Evolutionary conservation across 169 alveolate genomes (phyloP).

Genomic region (Plasmodium gonderi): DNA sequence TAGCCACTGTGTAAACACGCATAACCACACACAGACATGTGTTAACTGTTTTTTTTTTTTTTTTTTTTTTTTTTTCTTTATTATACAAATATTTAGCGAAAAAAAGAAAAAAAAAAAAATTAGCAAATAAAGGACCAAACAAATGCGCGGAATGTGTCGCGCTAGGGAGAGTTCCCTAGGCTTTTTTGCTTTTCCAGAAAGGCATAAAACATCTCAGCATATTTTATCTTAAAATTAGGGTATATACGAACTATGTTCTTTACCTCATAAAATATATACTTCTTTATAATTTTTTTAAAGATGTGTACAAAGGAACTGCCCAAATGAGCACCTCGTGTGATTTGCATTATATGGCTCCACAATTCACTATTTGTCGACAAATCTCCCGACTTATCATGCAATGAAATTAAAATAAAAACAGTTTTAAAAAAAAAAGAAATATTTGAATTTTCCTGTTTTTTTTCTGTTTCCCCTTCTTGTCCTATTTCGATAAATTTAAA

Average conservation of each 20-base stretch:
- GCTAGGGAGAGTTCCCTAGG: no score
- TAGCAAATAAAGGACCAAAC: neutral
- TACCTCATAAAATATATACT: slow-evolving; percentile 66
- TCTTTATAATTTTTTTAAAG: slow-evolving; percentile 50
- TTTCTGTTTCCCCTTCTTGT: neutral
- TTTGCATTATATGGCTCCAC: slow-evolving; percentile 27
- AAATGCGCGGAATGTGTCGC: neutral
- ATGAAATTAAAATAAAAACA: slow-evolving; percentile 44
- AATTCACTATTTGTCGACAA: neutral
- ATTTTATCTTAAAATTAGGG: slow-evolving; percentile 53
- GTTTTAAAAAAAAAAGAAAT: slow-evolving; percentile 56
- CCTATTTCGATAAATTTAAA: slow-evolving; percentile 54
- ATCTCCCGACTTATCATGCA: slow-evolving; percentile 8
- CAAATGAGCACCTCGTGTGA: neutral
- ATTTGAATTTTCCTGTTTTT: slow-evolving; percentile 10
- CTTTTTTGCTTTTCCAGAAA: slow-evolving; percentile 7
- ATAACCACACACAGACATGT: no score
- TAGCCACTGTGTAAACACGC: no score
- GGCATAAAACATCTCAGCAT: slow-evolving; percentile 28
- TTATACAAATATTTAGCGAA: no score
- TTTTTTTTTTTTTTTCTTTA: no score
- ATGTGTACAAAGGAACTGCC: neutral
- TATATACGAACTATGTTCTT: slow-evolving; percentile 24
- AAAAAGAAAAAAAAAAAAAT: neutral
- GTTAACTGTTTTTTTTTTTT: no score